Evolutionary conservation across 371 early-diverging fungal species (phyloP).

Genomic region (Catenaria anguillulae): DNA sequence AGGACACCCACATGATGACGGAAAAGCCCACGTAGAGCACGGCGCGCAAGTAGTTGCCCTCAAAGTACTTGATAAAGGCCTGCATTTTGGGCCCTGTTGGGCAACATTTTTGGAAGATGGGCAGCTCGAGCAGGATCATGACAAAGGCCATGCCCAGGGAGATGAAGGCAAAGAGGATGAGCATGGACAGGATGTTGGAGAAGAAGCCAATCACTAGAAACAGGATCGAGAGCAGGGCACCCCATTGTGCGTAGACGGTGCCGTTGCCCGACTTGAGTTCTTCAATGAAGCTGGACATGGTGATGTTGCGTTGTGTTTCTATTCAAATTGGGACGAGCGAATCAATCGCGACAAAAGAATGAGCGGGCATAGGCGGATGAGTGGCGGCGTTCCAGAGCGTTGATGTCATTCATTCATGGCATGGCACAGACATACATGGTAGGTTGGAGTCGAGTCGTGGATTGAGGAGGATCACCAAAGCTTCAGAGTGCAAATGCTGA

Average conservation of each 20-base stretch:
- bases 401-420: no score
- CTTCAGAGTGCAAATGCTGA: no score
- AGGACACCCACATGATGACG: not conserved
- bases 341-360: no score
- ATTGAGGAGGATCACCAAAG: no score
- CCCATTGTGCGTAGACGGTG: slow-evolving; percentile 3
- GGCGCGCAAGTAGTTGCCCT: slow-evolving; percentile 1
- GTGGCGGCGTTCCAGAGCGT: no score
- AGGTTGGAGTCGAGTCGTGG: no score
- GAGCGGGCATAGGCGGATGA: no score
- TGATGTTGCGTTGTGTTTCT: no score
- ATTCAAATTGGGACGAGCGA: no score
- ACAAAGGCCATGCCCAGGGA: not conserved
- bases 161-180: not conserved
- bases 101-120: not conserved
- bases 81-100: not conserved
- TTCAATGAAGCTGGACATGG: not conserved
- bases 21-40: not conserved
- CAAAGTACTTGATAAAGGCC: slow-evolving; percentile 1
- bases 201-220: not conserved
- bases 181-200: not conserved
- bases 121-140: slow-evolving; percentile 2
- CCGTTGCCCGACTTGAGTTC: slow-evolving; percentile 5
- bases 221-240: not conserved
- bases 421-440: no score